Base-by-base conservation (phyloP, 2,329 filamentous ascomycete species). In the Fusarium stilboides region DNA sequence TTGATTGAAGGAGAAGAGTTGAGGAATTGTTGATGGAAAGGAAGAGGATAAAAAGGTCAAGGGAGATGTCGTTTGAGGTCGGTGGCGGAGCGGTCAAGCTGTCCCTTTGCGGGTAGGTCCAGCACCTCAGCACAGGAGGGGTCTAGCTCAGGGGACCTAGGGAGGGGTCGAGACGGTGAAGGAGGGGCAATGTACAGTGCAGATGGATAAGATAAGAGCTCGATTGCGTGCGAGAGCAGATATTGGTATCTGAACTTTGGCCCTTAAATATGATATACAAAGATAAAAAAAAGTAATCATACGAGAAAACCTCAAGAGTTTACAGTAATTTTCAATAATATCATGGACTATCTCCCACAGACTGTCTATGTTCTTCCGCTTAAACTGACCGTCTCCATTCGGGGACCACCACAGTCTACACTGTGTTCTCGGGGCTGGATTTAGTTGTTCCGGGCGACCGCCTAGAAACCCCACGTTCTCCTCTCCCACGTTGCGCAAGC, bases 131-230 rank as follows among this genome's bases (percentile, higher is more conserved):
- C n/a, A 63, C 61, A 67, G 66, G 66, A 70, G 66, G 65, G 66
- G 66, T 68, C 67, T 68, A 68, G 67, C 47, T 51, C 59, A 70
- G 68, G 62, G 68, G 67, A 56, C 53, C 57, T 68, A 55, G 66
- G 34, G 67, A 64, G 69, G 69, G 68, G 68, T 68, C 40, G 34
- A 69, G 43, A 68, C 63, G 67, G 68, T 65, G 63, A 70, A 73
- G 53, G 69, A 72, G 72, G 73, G 73, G 73, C 70, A 69, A 10
- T n/a, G 57, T 58, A 75, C 71, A 75, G 73, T 75, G 66, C 54
- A 59, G 50, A 67, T 73, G 54, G 73, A 75, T 75, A 75, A 74
- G 62, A 68, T 57, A 69, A 44, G 47, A 54, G 49, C 34, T 58
- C 24, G 17, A 22, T 22, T 51, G 52, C 36, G 58, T 55, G 31